Evolutionary conservation across 345 rosid genomes (phyloP), one percentile per base, ranked within the genome.

Genomic region (Brassica rapa): DNA sequence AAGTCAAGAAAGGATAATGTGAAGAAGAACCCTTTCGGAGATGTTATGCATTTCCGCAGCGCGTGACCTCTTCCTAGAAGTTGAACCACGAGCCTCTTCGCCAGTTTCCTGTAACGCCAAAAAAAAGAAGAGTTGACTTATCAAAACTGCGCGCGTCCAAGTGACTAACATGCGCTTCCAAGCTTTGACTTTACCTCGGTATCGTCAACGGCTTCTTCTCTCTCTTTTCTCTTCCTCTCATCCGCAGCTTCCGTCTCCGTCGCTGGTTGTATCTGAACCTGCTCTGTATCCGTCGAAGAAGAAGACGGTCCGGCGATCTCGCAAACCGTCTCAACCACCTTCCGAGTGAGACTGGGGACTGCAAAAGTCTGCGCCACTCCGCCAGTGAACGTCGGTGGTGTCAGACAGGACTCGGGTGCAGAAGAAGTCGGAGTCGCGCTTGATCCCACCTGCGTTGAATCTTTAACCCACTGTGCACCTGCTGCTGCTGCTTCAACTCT

Each of bases 21-120:
- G 7, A 80, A 92, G 32, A 78, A 88, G 24, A 37, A 92, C 98
- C 94, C 91, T 87, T 76, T 94, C 98, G 2, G 94, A 86, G 69
- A 86, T 82, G 62, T 94, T 92, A 83, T 94, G 98, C 82, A 90
- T 89, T 82, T 92, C 94, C 10, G 96, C 93, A 70, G 94, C 91
- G 27, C 98, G 90, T 56, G 89, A 85, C 71, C 95, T 89, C 84
- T 90, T 90, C 24, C 87, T 74, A n/a, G 90, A 85, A 4, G 88
- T 64, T 66, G 91, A 88, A 71, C 89, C 88, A 51, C 82, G 76
- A 56, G 37, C 64, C 77, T 82, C 86, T 79, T 88, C 87, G 62
- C 61, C 43, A 37, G 49, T 43, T 68, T 15, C 41, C 82, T 74
- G 70, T 30, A 51, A 51, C 29, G 6, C 68, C 62, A 72, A 11